These are phyloP conservation scores for Naganishia antarctica DNA, from an alignment of 768 basidiomycete species.

Conservation along the genomic window DNA sequence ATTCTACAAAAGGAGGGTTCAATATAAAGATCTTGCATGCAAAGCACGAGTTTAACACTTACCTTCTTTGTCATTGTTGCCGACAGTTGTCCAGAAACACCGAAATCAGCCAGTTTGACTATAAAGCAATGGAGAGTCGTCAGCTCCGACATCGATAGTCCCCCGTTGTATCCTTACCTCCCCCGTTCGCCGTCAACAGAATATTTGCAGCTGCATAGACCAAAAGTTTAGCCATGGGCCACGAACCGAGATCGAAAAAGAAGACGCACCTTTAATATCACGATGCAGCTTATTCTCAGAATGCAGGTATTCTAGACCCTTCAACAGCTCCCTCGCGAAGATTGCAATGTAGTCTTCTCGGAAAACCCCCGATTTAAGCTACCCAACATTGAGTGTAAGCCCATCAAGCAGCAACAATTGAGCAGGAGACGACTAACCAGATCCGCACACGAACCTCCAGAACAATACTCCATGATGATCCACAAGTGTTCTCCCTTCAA, in stretches of 20 bases:
- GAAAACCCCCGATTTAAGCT: slow-evolving; percentile 99
- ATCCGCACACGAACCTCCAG: slow-evolving; percentile 96
- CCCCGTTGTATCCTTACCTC: no score
- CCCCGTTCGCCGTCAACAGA: slow-evolving; percentile 80
- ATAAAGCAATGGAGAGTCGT: slow-evolving; percentile 18
- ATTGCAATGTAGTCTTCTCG: slow-evolving; percentile 99
- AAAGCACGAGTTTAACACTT: no score
- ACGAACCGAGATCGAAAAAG: neutral
- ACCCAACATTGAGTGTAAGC: neutral
- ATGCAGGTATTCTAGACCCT: slow-evolving; percentile 91
- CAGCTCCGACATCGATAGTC: no score
- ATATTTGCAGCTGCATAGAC: slow-evolving; percentile 75
- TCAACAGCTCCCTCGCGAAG: slow-evolving; percentile 82
- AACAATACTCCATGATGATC: slow-evolving; percentile 98
- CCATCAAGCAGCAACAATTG: neutral
- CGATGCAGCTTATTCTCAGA: slow-evolving; percentile 93
- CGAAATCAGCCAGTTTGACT: slow-evolving; percentile 97
- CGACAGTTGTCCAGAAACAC: slow-evolving; percentile 90
- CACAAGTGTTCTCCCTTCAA: slow-evolving; percentile 93
- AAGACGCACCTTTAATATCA: slow-evolving; percentile 85
- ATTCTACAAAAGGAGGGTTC: slow-evolving; percentile 93
- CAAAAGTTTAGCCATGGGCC: neutral
- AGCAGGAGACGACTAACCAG: slow-evolving; percentile 58
- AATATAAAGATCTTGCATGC: no score
- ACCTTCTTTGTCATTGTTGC: slow-evolving; percentile 51